phyloP scores from a whole-genome alignment of 2,329 filamentous ascomycete genomes.

The Penicillium sp. region DNA sequence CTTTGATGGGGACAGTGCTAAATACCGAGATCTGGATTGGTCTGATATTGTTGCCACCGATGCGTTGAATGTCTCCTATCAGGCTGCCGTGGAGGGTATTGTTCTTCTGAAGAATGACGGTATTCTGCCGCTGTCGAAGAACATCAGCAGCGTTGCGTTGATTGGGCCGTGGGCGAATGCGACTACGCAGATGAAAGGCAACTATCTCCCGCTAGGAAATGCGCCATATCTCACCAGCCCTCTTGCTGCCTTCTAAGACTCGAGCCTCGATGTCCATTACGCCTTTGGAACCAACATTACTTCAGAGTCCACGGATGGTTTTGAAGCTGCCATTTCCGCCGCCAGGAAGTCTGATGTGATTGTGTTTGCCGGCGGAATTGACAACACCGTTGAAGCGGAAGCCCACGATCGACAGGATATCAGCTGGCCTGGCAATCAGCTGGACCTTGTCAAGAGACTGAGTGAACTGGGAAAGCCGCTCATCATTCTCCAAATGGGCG shows the following conservation, averaged over 20 bases:
- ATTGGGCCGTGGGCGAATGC: slow-evolving; percentile 60
- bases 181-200: slow-evolving; percentile 57
- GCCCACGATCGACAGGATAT: slow-evolving; percentile 42
- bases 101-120: slow-evolving; percentile 55
- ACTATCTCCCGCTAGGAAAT: slow-evolving; percentile 57
- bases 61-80: slow-evolving; percentile 55
- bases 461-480: slow-evolving; percentile 38
- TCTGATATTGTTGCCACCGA: slow-evolving; percentile 55
- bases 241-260: slow-evolving; percentile 50
- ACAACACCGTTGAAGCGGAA: slow-evolving; percentile 44
- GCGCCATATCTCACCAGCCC: slow-evolving; percentile 57
- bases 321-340: slow-evolving; percentile 34
- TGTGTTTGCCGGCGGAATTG: slow-evolving; percentile 44
- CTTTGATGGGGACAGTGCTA: slow-evolving; percentile 51
- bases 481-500: slow-evolving; percentile 46
- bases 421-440: slow-evolving; percentile 44
- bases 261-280: slow-evolving; percentile 48
- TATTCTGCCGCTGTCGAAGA: slow-evolving; percentile 44
- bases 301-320: too few relatives aligned
- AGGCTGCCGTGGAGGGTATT: slow-evolving; percentile 50
- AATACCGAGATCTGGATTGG: slow-evolving; percentile 55
- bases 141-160: slow-evolving; percentile 49
- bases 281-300: slow-evolving; percentile 39
- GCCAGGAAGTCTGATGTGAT: slow-evolving; percentile 39
- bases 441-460: slow-evolving; percentile 41